phyloP scores from a whole-genome alignment of 2,329 filamentous ascomycete genomes.

The Trichoderma lentiforme region DNA sequence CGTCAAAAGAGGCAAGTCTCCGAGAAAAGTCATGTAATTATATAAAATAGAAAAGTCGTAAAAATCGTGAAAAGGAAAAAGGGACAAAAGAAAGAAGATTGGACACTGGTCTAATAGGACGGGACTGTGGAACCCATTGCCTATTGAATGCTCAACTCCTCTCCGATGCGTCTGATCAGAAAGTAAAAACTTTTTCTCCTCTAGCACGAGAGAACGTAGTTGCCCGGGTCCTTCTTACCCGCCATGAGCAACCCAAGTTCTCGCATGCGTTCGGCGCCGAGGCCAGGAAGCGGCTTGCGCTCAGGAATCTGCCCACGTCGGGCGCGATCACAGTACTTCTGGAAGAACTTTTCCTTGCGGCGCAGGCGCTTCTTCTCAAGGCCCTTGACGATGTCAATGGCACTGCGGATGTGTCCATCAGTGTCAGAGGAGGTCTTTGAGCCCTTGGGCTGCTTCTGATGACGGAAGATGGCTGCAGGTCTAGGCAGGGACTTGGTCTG shows the following conservation, averaged over 20 bases:
- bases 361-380: slow-evolving; percentile 91
- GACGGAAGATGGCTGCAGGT: slow-evolving; percentile 66
- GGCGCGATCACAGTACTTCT: slow-evolving; percentile 83
- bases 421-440: slow-evolving; percentile 31
- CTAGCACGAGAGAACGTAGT: slow-evolving; percentile 74
- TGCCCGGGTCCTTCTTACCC: slow-evolving; percentile 69
- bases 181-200: slow-evolving; percentile 25
- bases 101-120: slow-evolving; percentile 1
- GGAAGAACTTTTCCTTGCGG: slow-evolving; percentile 86
- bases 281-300: slow-evolving; percentile 72
- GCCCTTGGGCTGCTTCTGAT: slow-evolving; percentile 44
- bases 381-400: slow-evolving; percentile 96
- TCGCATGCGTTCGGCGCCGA: slow-evolving; percentile 86
- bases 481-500: slow-evolving; percentile 86
- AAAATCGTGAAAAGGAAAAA: slow-evolving; percentile 4
- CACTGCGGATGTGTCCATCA: slow-evolving; percentile 75
- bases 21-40: slow-evolving; percentile 15
- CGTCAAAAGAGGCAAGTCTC: background rate
- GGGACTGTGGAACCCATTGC: slow-evolving; percentile 18
- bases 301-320: slow-evolving; percentile 62
- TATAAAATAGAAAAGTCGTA: slow-evolving; percentile 9
- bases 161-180: background rate
- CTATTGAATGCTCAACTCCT: slow-evolving; percentile 14
- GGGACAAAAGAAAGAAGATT: background rate
- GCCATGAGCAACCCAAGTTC: slow-evolving; percentile 81